Conservation (phyloP, 257 asterid species). For the Solanum infundibuliforme region DNA sequence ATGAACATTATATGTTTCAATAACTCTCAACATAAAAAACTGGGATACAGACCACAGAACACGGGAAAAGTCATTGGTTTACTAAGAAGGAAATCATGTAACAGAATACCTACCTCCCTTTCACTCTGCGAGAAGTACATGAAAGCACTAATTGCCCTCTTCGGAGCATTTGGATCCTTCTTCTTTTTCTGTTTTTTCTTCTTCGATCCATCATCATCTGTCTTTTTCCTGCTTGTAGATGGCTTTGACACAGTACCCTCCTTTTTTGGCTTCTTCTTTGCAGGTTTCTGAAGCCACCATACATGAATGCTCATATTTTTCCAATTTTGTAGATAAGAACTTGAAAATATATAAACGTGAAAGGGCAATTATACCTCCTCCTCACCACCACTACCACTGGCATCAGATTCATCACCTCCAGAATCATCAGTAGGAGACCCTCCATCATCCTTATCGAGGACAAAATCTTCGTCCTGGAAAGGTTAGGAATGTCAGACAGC, state of each 20-base stretch:
- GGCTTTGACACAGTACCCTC: constrained; percentile 54
- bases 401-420: constrained; percentile 78
- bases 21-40: not conserved
- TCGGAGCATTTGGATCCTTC: constrained; percentile 97
- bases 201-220: constrained; percentile 56
- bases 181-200: constrained; percentile 83
- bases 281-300: constrained; percentile 36
- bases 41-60: not conserved
- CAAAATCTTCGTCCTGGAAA: constrained; percentile 78
- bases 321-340: not conserved
- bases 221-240: constrained; percentile 50
- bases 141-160: constrained; percentile 73
- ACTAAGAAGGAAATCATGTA: not conserved
- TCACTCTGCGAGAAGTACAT: constrained; percentile 82
- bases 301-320: constrained; percentile 1
- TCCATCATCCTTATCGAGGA: constrained; percentile 59
- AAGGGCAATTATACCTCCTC: constrained; percentile 50
- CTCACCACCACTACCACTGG: constrained; percentile 52
- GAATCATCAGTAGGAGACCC: constrained; percentile 98
- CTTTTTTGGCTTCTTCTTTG: constrained; percentile 56
- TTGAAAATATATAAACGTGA: not conserved
- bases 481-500: not conserved
- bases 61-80: not conserved
- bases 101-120: constrained; percentile 58
- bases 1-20: not conserved